These are phyloP conservation scores for Leonotis leonurus DNA, from an alignment of 257 asterid genomes.

Conservation along the genomic window DNA sequence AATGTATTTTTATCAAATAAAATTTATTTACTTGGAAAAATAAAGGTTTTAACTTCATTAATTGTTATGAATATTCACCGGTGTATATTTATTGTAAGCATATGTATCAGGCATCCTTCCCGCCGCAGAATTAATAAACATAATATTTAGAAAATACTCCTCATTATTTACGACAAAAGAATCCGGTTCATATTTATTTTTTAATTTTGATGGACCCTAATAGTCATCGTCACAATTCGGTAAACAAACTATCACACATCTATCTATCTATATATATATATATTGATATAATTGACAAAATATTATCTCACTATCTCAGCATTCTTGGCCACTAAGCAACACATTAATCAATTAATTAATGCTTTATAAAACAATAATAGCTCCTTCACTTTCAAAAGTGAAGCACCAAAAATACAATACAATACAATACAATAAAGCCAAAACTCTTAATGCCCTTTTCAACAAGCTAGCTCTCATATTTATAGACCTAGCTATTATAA, in stretches of 20 bases:
- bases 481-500: no score
- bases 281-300: constrained; percentile 1
- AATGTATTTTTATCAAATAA: neutral
- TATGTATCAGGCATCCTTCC: neutral
- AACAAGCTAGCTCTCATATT: no score
- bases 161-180: neutral
- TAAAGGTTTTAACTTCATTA: neutral
- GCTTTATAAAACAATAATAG: constrained; percentile 9
- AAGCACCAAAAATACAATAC: neutral
- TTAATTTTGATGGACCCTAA: neutral
- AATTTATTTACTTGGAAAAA: neutral
- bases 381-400: neutral
- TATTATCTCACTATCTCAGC: constrained; percentile 34
- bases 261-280: neutral
- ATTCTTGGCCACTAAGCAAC: constrained; percentile 39
- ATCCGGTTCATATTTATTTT: neutral
- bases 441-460: no score
- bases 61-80: neutral
- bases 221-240: constrained; percentile 3
- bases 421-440: no score
- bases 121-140: neutral
- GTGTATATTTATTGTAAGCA: neutral
- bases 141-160: neutral
- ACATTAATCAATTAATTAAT: constrained; percentile 10
- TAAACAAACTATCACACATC: neutral